A percentile compares a stretch with the other conserved stretches of the same genome.
These are phyloP conservation scores for Dendrobium chrysotoxum DNA, from an alignment of 106 monocot species.

Conservation along the genomic window DNA sequence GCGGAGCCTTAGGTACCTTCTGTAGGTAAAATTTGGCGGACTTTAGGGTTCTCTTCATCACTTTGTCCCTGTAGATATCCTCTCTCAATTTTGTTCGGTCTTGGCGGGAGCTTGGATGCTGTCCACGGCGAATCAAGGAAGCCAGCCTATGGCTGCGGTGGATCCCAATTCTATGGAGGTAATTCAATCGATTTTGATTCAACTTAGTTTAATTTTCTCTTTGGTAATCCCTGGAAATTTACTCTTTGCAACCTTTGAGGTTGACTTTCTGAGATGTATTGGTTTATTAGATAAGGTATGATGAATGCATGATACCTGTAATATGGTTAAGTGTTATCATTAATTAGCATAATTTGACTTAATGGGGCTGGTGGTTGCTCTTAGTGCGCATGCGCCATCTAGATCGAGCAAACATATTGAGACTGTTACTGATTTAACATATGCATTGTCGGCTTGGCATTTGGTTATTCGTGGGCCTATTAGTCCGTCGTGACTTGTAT, in stretches of 20 bases:
- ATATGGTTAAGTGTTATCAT: background rate
- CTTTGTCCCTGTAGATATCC: background rate
- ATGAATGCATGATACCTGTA: background rate
- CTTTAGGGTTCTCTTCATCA: background rate
- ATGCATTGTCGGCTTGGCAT: too few species aligned
- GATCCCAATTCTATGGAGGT: conserved; percentile 1
- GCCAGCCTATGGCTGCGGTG: background rate
- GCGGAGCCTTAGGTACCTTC: too few species aligned
- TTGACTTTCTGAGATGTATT: background rate
- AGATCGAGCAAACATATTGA: too few species aligned
- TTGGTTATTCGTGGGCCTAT: background rate
- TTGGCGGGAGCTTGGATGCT: background rate
- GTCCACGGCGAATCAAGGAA: background rate
- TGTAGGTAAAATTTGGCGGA: background rate
- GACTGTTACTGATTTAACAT: too few species aligned
- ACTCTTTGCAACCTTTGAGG: background rate
- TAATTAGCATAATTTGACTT: background rate
- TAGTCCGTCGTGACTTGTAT: background rate
- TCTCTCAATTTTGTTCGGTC: background rate
- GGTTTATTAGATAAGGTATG: background rate
- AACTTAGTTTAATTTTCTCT: background rate
- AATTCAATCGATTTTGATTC: background rate
- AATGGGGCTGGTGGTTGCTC: background rate
- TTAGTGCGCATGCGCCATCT: background rate
- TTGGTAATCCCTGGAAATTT: background rate